Evolutionary conservation across 163 green algal genomes (phyloP).

Genomic region (Coccomyxa subellipsoidea): DNA sequence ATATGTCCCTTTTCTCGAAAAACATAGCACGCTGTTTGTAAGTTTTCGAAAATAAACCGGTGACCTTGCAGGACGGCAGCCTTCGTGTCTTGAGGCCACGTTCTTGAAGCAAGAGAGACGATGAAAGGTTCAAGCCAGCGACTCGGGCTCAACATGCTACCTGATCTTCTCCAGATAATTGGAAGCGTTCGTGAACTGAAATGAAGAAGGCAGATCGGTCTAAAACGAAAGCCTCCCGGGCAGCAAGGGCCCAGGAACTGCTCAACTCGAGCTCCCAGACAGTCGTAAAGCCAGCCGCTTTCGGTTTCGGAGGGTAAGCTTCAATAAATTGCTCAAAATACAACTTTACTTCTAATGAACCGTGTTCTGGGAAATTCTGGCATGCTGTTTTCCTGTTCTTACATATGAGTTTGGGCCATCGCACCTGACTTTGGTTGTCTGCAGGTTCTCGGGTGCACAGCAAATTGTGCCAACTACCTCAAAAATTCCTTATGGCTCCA

Average conservation of each 20-base stretch:
- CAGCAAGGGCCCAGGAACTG: neutral
- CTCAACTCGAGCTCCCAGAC: neutral
- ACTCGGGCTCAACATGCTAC: neutral
- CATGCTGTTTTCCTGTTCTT: neutral
- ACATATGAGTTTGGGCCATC: too few relatives aligned
- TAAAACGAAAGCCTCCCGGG: neutral
- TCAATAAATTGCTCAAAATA: neutral
- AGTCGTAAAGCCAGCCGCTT: neutral
- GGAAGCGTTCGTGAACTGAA: neutral
- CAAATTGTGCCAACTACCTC: neutral
- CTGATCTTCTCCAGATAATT: neutral
- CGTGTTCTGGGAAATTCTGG: too few relatives aligned
- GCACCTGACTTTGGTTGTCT: neutral
- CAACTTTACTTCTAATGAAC: neutral
- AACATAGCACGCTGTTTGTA: too few relatives aligned
- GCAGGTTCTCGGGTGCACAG: conserved; percentile 16
- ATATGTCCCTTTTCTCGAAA: too few relatives aligned
- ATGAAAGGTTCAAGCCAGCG: neutral
- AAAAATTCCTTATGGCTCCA: too few relatives aligned
- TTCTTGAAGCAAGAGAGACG: neutral
- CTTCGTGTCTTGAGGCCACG: neutral
- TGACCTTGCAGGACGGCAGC: too few relatives aligned
- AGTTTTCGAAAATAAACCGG: too few relatives aligned
- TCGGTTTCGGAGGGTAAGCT: conserved; percentile 35
- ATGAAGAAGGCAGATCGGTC: neutral